Evolutionary conservation across 176 grass and related monocot species (phyloP).

Genomic region (Eragrostis nindensis): DNA sequence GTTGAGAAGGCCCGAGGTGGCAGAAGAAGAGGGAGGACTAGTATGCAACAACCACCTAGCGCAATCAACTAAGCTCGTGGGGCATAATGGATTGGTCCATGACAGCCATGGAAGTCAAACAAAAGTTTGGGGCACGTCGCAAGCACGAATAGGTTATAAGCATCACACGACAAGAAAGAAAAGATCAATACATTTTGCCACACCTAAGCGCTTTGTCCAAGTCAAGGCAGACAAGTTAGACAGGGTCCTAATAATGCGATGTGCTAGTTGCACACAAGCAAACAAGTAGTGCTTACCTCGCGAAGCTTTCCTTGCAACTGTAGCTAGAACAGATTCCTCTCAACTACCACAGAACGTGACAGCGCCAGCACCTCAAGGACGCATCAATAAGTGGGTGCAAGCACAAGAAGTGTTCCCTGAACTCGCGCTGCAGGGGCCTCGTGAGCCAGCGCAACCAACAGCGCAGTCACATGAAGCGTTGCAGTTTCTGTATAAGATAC

Average conservation of each 20-base stretch:
- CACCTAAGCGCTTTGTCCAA: slow-evolving; percentile 36
- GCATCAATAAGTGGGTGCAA: neutral
- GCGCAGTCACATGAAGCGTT: slow-evolving; percentile 26
- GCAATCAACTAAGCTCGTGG: slow-evolving; percentile 30
- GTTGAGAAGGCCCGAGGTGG: slow-evolving; percentile 3
- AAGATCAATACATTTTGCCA: slow-evolving; percentile 2
- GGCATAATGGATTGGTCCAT: slow-evolving; percentile 1
- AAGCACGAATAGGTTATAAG: slow-evolving; percentile 19
- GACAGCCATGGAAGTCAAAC: slow-evolving; percentile 47
- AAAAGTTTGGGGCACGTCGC: slow-evolving; percentile 39
- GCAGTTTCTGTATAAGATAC: neutral
- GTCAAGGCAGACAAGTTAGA: slow-evolving; percentile 51
- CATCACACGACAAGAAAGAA: slow-evolving; percentile 19
- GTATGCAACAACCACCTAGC: slow-evolving; percentile 35
- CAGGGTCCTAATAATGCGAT: slow-evolving; percentile 24
- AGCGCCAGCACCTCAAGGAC: slow-evolving; percentile 7
- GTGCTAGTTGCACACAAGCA: slow-evolving; percentile 32
- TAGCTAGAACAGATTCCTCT: slow-evolving; percentile 22
- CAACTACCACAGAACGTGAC: slow-evolving; percentile 48
- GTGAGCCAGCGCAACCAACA: slow-evolving; percentile 25
- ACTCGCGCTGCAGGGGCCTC: slow-evolving; percentile 16
- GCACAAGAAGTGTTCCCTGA: slow-evolving; percentile 28
- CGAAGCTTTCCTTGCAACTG: slow-evolving; percentile 34
- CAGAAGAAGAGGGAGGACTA: slow-evolving; percentile 19
- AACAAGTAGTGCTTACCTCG: slow-evolving; percentile 39